Percentiles rank a stretch among this genome's conserved stretches.
Conservation (phyloP, 352 stramenopile species). For the Phytophthora pini region DNA sequence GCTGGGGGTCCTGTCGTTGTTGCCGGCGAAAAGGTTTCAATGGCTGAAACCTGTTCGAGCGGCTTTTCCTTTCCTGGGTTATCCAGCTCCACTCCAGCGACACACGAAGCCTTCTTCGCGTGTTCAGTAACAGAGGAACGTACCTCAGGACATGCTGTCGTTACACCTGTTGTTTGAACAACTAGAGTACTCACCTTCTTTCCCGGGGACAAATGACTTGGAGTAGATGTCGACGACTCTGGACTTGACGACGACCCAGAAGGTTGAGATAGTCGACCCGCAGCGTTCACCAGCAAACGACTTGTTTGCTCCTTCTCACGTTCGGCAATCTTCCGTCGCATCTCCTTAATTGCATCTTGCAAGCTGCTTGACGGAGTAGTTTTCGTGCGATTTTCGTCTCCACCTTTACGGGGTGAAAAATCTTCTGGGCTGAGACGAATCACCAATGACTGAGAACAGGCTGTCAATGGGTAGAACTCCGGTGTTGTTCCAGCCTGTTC, state of each 20-base stretch:
- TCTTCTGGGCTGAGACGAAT: constrained; percentile 69
- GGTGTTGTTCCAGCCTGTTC: constrained; percentile 21
- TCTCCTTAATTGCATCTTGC: constrained; percentile 55
- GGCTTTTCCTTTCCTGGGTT: constrained; percentile 10
- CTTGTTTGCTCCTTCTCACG: constrained; percentile 47
- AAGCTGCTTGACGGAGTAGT: constrained; percentile 11
- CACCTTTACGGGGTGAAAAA: constrained; percentile 37
- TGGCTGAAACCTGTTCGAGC: background rate
- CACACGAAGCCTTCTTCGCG: constrained; percentile 1
- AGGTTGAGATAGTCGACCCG: constrained; percentile 19
- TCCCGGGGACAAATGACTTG: constrained; percentile 1
- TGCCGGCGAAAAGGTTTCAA: background rate
- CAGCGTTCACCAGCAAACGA: constrained; percentile 25
- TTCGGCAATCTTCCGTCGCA: constrained; percentile 64
- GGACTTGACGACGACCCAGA: constrained; percentile 19
- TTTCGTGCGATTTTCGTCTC: constrained; percentile 17
- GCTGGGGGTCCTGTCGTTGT: constrained; percentile 4
- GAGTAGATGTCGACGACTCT: constrained; percentile 24
- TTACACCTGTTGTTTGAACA: constrained; percentile 5
- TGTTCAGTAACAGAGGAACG: constrained; percentile 6
- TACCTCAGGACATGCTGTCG: constrained; percentile 4
- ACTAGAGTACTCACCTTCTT: constrained; percentile 11
- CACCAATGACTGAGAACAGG: constrained; percentile 69
- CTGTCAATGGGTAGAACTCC: constrained; percentile 66
- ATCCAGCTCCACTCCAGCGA: background rate